Evolutionary conservation across 306 rosid genomes (phyloP).

Genomic region (Glycine latifolia): DNA sequence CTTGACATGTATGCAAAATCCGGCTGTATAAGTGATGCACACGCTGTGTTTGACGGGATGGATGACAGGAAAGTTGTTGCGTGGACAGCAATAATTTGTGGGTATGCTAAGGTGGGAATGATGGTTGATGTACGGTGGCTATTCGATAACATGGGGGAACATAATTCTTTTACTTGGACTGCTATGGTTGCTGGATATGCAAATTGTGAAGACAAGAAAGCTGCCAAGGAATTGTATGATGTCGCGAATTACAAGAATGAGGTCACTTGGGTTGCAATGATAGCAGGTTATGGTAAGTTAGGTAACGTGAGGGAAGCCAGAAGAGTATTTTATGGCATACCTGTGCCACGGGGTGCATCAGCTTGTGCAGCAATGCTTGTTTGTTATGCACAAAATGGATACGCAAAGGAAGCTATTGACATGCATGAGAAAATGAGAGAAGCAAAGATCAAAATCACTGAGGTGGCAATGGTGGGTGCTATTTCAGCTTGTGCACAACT

Average conservation of each 20-base stretch:
- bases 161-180: slow-evolving; percentile 63
- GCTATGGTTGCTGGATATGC: slow-evolving; percentile 87
- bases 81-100: slow-evolving; percentile 79
- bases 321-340: slow-evolving; percentile 60
- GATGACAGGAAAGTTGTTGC: slow-evolving; percentile 67
- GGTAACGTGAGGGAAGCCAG: slow-evolving; percentile 61
- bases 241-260: slow-evolving; percentile 55
- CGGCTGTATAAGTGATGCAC: slow-evolving; percentile 61
- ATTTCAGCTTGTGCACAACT: slow-evolving; percentile 83
- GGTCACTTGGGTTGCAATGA: slow-evolving; percentile 66
- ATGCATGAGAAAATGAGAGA: slow-evolving; percentile 60
- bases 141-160: slow-evolving; percentile 68
- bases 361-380: slow-evolving; percentile 80
- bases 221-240: slow-evolving; percentile 67
- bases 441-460: slow-evolving; percentile 50
- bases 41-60: slow-evolving; percentile 63
- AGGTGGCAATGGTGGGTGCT: slow-evolving; percentile 79
- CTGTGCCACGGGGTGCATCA: slow-evolving; percentile 43
- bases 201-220: slow-evolving; percentile 65
- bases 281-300: slow-evolving; percentile 77
- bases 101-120: slow-evolving; percentile 68
- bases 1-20: slow-evolving; percentile 79
- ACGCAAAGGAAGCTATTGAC: slow-evolving; percentile 71
- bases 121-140: slow-evolving; percentile 67
- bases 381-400: slow-evolving; percentile 80